Base-by-base conservation (phyloP, 257 asterid species). In the Agastache rugosa region DNA sequence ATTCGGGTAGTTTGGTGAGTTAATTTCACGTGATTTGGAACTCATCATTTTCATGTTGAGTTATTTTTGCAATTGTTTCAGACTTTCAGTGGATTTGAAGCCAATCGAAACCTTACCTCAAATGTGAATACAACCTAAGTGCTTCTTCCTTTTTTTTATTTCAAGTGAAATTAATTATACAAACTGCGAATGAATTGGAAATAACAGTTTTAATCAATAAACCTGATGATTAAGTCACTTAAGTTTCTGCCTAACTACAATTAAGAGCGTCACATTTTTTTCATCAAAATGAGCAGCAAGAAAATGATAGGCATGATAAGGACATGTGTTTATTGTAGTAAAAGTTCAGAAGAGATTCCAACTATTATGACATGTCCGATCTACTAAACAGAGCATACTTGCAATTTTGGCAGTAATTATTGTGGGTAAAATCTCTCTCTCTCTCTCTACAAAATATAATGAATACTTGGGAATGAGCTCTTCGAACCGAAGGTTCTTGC, bases 281-380 rank as follows among this genome's bases (percentile, higher is more conserved):
- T 55, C 75, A 55, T 15, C 12, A 71, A 55, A 69, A 44, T 44
- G 8, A 9, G 58, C 39, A 65, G 31, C 27, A 45, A 23, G 39
- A 25, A 39, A 8, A 55, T 14, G 16, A 27, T 71, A 58, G 27
- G n/a, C 67, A 70, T 23, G 75, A 56, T 22, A 4, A 31, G 39
- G 67, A 58, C 54, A 14, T 39, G 8, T 22, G 11, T 23, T 58
- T 58, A 14, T 59, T 71, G 19, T 70, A 23, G 68, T 11, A 23
- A 41, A 58, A 58, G 55, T 44, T 71, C 41, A 60, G 11, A 37
- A 47, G 45, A 67, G 72, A 67, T 45, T 67, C 72, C 72, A 67
- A 23, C 22, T 20, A 67, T 71, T 34, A 37, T 71, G 75, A 20
- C 55, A 15, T 56, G 54, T 39, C 55, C 22, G 16, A 5, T 70